These are phyloP conservation scores for Microcera coccophila DNA, from an alignment of 2,329 filamentous ascomycete species.

Conservation along the genomic window DNA sequence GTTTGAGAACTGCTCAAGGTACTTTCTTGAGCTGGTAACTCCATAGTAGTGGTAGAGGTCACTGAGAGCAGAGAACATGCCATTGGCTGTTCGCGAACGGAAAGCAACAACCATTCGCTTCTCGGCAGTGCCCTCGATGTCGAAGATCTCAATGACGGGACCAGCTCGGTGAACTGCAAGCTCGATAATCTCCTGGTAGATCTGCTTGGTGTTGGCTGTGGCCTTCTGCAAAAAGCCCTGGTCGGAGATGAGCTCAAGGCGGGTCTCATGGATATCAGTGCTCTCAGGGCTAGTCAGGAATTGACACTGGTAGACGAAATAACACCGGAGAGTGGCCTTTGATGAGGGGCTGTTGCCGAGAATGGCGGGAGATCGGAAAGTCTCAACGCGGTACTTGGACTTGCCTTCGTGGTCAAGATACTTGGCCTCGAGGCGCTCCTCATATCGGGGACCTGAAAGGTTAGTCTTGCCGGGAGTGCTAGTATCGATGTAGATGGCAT, in stretches of 20 bases:
- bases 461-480: conserved; percentile 81
- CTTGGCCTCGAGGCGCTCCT: conserved; percentile 89
- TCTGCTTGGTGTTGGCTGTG: conserved; percentile 88
- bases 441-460: conserved; percentile 79
- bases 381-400: conserved; percentile 87
- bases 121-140: conserved; percentile 85
- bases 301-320: conserved; percentile 96
- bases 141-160: conserved; percentile 96
- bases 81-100: conserved; percentile 85
- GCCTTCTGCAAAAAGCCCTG: conserved; percentile 94
- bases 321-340: conserved; percentile 86
- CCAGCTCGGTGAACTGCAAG: conserved; percentile 80
- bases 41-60: conserved; percentile 99
- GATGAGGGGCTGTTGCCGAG: conserved; percentile 64
- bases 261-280: conserved; percentile 73
- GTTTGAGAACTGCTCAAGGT: conserved; percentile 98
- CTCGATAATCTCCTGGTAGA: conserved; percentile 92
- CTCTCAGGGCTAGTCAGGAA: conserved; percentile 72
- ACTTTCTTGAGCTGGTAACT: conserved; percentile 92
- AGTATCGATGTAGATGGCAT: conserved; percentile 98
- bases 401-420: conserved; percentile 79
- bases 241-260: conserved; percentile 87
- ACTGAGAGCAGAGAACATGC: conserved; percentile 90
- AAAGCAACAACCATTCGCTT: conserved; percentile 94
- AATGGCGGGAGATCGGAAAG: conserved; percentile 85